phyloP scores from a whole-genome alignment of 768 basidiomycete genomes.

The Mycena pura region DNA sequence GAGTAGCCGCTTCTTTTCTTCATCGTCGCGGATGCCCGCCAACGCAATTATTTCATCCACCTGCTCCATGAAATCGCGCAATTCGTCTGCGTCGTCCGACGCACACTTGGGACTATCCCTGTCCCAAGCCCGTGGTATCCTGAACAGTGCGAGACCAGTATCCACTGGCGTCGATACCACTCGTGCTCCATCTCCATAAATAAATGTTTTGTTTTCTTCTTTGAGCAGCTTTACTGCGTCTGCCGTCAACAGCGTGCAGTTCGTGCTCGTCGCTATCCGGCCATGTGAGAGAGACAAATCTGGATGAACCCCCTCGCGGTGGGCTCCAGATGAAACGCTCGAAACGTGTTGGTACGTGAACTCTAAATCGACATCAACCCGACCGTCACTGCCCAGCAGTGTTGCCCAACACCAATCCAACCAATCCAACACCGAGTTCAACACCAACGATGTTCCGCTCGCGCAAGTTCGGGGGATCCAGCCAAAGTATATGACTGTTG shows the following conservation, averaged over 20 bases:
- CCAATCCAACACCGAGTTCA: no score
- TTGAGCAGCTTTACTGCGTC: no score
- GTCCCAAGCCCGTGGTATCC: conserved; percentile 17
- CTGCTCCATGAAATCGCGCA: conserved; percentile 15
- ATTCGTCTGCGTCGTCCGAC: conserved; percentile 8
- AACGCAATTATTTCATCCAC: conserved; percentile 13
- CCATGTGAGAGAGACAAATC: background rate
- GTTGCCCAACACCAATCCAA: no score
- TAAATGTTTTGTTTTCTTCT: background rate
- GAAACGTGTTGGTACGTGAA: no score
- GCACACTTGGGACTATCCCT: conserved; percentile 7
- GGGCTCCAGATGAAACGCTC: conserved; percentile 20
- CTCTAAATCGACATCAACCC: no score
- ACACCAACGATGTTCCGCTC: no score
- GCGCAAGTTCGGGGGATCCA: no score
- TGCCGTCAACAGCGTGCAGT: background rate
- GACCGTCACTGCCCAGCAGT: no score
- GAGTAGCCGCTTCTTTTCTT: conserved; percentile 10
- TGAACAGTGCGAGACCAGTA: conserved; percentile 10
- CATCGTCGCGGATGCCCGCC: conserved; percentile 2
- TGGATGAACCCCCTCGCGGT: conserved; percentile 22
- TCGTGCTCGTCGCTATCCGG: background rate
- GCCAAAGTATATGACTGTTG: no score
- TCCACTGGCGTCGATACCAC: background rate
- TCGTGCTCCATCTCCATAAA: background rate